These are phyloP conservation scores for Trichoderma orchidacearum DNA, from an alignment of 495 filamentous ascomycete genomes.

Conservation along the genomic window DNA sequence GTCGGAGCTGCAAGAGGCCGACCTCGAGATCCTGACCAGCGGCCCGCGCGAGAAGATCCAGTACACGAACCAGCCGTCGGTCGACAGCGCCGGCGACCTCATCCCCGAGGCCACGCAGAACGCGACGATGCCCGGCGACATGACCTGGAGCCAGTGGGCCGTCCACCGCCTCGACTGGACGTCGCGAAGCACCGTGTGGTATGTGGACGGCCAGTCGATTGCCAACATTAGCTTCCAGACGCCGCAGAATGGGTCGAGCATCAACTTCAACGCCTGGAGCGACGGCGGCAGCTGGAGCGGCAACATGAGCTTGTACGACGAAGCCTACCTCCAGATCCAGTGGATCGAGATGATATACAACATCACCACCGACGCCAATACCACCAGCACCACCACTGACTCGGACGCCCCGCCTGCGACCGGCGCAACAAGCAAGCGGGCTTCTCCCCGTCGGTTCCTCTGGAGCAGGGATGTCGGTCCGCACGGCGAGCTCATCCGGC, in stretches of 20 bases:
- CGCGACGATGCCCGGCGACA: slow-evolving; percentile 25
- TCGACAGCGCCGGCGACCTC: slow-evolving; percentile 26
- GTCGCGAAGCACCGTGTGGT: slow-evolving; percentile 48
- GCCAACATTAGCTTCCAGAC: slow-evolving; percentile 48
- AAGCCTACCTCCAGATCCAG: slow-evolving; percentile 55
- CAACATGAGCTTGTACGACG: slow-evolving; percentile 45
- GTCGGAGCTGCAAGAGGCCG: slow-evolving; percentile 48
- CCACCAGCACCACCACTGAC: no score
- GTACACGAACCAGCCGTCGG: slow-evolving; percentile 63
- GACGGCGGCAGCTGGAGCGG: slow-evolving; percentile 63
- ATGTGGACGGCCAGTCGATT: slow-evolving; percentile 42
- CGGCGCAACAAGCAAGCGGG: slow-evolving; percentile 3
- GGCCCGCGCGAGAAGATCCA: slow-evolving; percentile 42
- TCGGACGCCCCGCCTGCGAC: no score
- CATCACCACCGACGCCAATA: slow-evolving; percentile 13
- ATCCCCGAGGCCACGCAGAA: slow-evolving; percentile 31
- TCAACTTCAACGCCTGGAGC: slow-evolving; percentile 66
- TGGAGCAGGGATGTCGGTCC: not conserved
- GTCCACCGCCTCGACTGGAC: slow-evolving; percentile 64
- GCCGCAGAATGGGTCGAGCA: slow-evolving; percentile 41
- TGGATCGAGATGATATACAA: slow-evolving; percentile 69
- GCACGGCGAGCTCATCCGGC: not conserved
- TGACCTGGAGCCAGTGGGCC: slow-evolving; percentile 55
- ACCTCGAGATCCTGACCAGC: slow-evolving; percentile 60
- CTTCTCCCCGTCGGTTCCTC: not conserved